phyloP scores from a whole-genome alignment of 2,329 filamentous ascomycete genomes.

The Saccharata proteae region DNA sequence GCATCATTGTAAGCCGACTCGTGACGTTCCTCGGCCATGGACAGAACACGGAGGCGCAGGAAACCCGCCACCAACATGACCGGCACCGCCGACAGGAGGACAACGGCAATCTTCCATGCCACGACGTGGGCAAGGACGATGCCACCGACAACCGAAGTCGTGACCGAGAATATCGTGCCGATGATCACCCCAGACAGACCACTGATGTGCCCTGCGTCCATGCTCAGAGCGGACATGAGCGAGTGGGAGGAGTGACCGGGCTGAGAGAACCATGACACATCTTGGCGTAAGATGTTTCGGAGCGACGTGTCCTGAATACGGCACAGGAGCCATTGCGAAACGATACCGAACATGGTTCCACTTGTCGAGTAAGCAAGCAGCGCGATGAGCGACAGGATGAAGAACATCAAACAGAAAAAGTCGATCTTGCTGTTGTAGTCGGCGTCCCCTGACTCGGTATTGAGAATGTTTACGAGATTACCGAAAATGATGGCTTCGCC shows the following conservation, averaged over 20 bases:
- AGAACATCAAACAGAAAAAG: slow-evolving; percentile 39
- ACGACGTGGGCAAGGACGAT: slow-evolving; percentile 36
- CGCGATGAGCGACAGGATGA: slow-evolving; percentile 41
- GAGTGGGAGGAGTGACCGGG: slow-evolving; percentile 31
- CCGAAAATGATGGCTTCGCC: slow-evolving; percentile 49
- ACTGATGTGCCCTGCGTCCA: slow-evolving; percentile 36
- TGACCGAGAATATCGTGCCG: slow-evolving; percentile 37
- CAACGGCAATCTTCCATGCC: slow-evolving; percentile 40
- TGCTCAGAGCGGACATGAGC: slow-evolving; percentile 34
- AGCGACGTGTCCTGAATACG: slow-evolving; percentile 35
- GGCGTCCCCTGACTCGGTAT: slow-evolving; percentile 26
- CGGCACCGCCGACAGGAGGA: slow-evolving; percentile 36
- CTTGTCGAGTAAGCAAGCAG: slow-evolving; percentile 31
- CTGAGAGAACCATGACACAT: slow-evolving; percentile 39
- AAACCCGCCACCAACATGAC: slow-evolving; percentile 36
- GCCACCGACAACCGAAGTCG: slow-evolving; percentile 34
- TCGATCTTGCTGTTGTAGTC: slow-evolving; percentile 21
- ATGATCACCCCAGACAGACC: slow-evolving; percentile 38
- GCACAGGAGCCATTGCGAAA: slow-evolving; percentile 33
- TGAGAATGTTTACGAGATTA: slow-evolving; percentile 39
- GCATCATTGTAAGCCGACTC: slow-evolving; percentile 53
- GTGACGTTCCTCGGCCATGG: slow-evolving; percentile 50
- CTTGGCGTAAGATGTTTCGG: slow-evolving; percentile 41
- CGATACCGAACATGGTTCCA: slow-evolving; percentile 36
- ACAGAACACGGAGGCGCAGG: slow-evolving; percentile 34